A percentile compares a stretch with the other conserved stretches of the same genome.
phyloP scores from a whole-genome alignment of 108 stramenopile genomes.

The Pseudonitzschia multiseries region DNA sequence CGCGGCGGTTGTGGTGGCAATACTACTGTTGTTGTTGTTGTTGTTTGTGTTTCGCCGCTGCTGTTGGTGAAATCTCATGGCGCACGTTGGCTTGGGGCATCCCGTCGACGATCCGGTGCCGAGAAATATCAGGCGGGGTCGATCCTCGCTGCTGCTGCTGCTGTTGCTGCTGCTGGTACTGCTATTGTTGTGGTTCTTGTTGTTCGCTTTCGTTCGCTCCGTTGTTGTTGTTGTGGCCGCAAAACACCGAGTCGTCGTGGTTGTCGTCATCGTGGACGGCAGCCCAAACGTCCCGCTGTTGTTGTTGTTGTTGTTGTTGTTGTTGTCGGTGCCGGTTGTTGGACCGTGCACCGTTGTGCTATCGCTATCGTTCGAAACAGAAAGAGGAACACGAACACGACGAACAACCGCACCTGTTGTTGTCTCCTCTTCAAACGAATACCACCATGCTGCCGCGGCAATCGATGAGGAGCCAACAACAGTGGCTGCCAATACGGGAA shows the following conservation, averaged over 20 bases:
- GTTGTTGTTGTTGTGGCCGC: no score
- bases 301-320: no score
- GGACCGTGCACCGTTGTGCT: no score
- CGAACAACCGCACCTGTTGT: no score
- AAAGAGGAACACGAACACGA: no score
- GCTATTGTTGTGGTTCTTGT: no score
- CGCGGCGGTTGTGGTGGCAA: neutral
- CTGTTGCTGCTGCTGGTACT: no score
- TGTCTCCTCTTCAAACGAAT: no score
- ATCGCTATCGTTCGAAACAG: no score
- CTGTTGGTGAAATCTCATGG: constrained; percentile 53
- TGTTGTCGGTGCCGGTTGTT: no score
- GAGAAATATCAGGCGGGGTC: constrained; percentile 56
- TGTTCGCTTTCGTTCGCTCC: no score
- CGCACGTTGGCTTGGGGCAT: constrained; percentile 73
- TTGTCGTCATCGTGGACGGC: neutral
- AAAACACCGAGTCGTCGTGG: neutral
- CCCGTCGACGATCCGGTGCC: constrained; percentile 83
- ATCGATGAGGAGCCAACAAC: neutral
- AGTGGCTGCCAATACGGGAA: neutral
- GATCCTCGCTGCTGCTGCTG: neutral
- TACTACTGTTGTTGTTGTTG: neutral
- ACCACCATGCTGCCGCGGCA: neutral
- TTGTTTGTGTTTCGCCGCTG: neutral
- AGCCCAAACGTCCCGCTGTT: no score